Conservation (phyloP, 192 early-diverging fungal genomes). For the Backusella psychrophila region DNA sequence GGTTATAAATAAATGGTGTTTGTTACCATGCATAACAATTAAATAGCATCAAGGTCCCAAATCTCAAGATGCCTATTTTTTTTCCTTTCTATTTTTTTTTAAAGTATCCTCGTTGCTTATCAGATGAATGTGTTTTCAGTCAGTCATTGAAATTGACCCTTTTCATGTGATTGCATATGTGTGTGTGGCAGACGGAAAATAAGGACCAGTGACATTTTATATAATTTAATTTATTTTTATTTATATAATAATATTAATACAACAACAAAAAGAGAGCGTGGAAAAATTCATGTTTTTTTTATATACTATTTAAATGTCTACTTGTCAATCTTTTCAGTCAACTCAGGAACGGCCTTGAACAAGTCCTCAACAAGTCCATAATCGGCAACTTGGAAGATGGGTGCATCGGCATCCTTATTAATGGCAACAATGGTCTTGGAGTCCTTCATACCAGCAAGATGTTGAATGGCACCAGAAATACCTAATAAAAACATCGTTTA, state of each 20-base stretch:
- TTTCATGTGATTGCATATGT: constrained; percentile 1
- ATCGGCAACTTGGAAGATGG: constrained; percentile 98
- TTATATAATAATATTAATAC: not conserved
- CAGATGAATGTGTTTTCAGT: not conserved
- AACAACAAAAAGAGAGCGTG: constrained; percentile 4
- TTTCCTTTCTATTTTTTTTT: not conserved
- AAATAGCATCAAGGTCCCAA: not conserved
- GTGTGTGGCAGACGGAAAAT: not conserved
- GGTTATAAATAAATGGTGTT: too few relatives aligned
- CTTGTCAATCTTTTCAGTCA: constrained; percentile 70
- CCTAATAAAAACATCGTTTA: constrained; percentile 12
- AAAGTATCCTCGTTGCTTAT: not conserved
- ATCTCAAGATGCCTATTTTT: not conserved
- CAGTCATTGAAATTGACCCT: not conserved
- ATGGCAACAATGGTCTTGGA: constrained; percentile 98
- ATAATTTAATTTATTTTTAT: not conserved
- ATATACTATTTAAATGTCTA: not conserved
- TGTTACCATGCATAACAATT: too few relatives aligned
- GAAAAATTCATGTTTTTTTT: not conserved
- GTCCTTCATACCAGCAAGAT: constrained; percentile 99
- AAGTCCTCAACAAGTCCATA: constrained; percentile 95
- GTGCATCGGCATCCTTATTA: constrained; percentile 98
- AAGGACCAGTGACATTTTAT: not conserved
- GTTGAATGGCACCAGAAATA: constrained; percentile 97
- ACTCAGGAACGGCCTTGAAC: constrained; percentile 89